Conservation (phyloP, 73 alveolate genomes). For the Tetrahymena thermophila region DNA sequence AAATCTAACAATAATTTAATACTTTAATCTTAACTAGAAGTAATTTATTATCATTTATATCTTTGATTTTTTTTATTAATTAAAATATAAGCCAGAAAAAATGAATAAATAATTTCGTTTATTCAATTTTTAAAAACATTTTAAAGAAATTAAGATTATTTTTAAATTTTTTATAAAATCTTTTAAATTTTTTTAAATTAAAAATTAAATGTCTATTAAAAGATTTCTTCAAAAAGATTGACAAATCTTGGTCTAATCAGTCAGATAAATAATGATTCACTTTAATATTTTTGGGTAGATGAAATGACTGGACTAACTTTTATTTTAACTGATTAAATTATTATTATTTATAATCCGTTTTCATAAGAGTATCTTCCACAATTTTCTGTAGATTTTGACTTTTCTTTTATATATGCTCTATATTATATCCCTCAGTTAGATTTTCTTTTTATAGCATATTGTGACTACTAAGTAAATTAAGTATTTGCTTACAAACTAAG, state of each 20-base stretch:
- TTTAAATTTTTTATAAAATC: too few relatives aligned
- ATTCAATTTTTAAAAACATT: too few relatives aligned
- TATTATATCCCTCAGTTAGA: neutral
- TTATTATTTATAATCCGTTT: neutral
- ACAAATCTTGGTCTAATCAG: neutral
- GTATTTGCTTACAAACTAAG: neutral
- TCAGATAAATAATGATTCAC: too few relatives aligned
- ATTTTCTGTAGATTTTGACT: neutral
- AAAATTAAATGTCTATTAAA: too few relatives aligned
- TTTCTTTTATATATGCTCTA: neutral
- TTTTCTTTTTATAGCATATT: neutral
- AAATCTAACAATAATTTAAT: neutral
- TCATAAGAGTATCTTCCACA: neutral
- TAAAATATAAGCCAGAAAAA: too few relatives aligned
- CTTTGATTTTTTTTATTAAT: too few relatives aligned
- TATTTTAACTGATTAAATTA: neutral
- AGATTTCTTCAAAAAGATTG: neutral
- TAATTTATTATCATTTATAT: too few relatives aligned
- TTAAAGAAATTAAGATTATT: too few relatives aligned
- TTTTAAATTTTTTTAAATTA: too few relatives aligned
- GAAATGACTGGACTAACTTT: neutral
- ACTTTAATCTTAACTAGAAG: neutral
- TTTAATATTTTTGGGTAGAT: neutral
- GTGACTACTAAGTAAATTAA: neutral
- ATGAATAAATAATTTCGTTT: too few relatives aligned